Base-by-base conservation (phyloP, 768 basidiomycete genomes). In the Kwoniella shandongensis region DNA sequence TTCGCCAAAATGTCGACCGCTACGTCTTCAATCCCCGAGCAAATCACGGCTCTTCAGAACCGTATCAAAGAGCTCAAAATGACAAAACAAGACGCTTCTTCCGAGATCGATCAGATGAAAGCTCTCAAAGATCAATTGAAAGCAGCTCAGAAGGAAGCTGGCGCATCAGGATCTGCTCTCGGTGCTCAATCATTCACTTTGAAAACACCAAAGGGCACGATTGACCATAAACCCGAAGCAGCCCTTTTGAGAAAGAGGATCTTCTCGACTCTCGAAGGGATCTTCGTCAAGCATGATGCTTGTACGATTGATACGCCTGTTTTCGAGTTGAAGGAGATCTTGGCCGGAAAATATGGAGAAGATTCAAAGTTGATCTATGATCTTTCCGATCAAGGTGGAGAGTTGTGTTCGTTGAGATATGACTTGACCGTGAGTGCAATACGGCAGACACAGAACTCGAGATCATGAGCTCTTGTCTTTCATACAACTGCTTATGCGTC, bases 331-430 rank as follows among this genome's bases (percentile, higher is more conserved):
- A 93, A 93, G 76, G 96, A 99, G 73, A 86, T 99, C 55, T 79
- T 98, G 40, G 84, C 92, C 0, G 94, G 91, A 58, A 99, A 99
- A 62, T 78, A 98, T 66, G 96, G 96, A 50, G 96, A 99, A 77
- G 96, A 98, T 73, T 83, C 86, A 36, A 99, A 98, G 76, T 85
- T 98, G 65, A 98, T 99, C 59, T 98, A 96, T 74, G 96, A 98
- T 77, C 82, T 99, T 46, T 85, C 87, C 81, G 96, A 98, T 77
- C 94, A 99, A 71, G 94, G 96, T 2, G 96, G 96, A 5, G 96
- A 99, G 77, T 84, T 98, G 70, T 86, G 97, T 49, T 89, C 91
- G 11, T 78, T 99, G 66, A 81, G 96, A 51, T 98, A 98, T 71
- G 94, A 99, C 74, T 87, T 98, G 71, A 99, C 94, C 22, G 94